Conservation (phyloP, 2,329 filamentous ascomycete genomes). For the Epichloe gansuensis region DNA sequence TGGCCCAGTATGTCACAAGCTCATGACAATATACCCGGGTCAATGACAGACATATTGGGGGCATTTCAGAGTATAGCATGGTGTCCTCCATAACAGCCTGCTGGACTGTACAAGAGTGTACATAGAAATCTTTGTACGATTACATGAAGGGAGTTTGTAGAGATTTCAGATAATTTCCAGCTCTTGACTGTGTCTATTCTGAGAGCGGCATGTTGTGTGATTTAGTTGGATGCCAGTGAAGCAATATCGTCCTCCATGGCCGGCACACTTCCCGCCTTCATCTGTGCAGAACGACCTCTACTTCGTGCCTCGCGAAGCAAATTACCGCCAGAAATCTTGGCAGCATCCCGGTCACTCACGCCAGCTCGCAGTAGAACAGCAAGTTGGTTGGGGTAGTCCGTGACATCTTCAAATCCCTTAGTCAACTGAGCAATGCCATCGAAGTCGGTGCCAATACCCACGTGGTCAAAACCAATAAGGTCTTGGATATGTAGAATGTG, state of each 20-base stretch:
- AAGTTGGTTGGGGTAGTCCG: constrained; percentile 69
- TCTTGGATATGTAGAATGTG: constrained; percentile 69
- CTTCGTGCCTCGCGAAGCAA: constrained; percentile 71
- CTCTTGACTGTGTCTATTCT: background rate
- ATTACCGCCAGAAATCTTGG: constrained; percentile 69
- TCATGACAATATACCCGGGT: no score
- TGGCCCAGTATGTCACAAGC: background rate
- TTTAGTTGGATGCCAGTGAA: background rate
- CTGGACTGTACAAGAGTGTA: constrained; percentile 19
- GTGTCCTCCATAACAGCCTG: background rate
- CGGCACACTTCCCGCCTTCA: constrained; percentile 47
- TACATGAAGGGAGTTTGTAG: constrained; percentile 9
- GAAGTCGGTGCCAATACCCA: constrained; percentile 83
- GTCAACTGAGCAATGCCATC: constrained; percentile 63
- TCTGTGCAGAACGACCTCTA: constrained; percentile 56
- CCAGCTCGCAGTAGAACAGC: constrained; percentile 62
- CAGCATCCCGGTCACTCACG: constrained; percentile 60
- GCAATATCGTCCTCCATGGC: constrained; percentile 35
- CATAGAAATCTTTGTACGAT: constrained; percentile 17
- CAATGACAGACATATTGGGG: background rate
- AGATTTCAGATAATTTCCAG: background rate
- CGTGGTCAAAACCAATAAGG: constrained; percentile 74
- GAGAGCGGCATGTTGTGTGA: background rate
- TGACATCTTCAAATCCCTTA: constrained; percentile 69
- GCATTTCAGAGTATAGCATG: background rate